A percentile compares a stretch with the other conserved stretches of the same genome.
Evolutionary conservation across 805 yeast genomes (phyloP).

Genomic region (Saccharomycopsis sp.): DNA sequence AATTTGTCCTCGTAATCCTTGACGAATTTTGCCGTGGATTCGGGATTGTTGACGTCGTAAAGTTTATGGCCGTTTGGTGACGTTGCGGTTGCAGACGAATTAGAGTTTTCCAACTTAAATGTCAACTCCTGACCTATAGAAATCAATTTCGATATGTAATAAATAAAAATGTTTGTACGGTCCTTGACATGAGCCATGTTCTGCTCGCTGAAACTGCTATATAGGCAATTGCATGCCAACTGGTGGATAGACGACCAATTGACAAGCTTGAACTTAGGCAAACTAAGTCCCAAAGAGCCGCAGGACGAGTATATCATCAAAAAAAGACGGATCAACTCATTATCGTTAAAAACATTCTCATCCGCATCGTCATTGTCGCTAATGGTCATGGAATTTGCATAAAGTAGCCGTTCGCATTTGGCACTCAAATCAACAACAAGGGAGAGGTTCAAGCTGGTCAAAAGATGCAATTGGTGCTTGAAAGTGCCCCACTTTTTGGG

Average conservation of each 20-base stretch:
- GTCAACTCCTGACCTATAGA: conserved; percentile 40
- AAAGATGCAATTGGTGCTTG: conserved; percentile 43
- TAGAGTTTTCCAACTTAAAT: not conserved
- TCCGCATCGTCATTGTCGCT: not conserved
- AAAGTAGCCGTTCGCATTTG: conserved; percentile 24
- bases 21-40: conserved; percentile 8
- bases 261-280: conserved; percentile 45
- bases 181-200: conserved; percentile 20
- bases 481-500: conserved; percentile 46
- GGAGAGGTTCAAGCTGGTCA: conserved; percentile 39
- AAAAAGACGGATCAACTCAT: conserved; percentile 36
- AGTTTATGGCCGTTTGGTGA: conserved; percentile 1
- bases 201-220: conserved; percentile 28
- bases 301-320: conserved; percentile 45
- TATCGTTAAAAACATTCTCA: conserved; percentile 24
- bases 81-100: not conserved
- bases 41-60: conserved; percentile 6
- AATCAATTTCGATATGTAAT: conserved; percentile 39
- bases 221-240: conserved; percentile 27
- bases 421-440: conserved; percentile 44
- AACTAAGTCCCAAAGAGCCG: conserved; percentile 43
- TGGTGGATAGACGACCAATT: conserved; percentile 42
- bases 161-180: conserved; percentile 36
- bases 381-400: conserved; percentile 2
- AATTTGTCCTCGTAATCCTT: conserved; percentile 34